Evolutionary conservation across 129 eudicot species (phyloP).

Genomic region (Centella asiatica): DNA sequence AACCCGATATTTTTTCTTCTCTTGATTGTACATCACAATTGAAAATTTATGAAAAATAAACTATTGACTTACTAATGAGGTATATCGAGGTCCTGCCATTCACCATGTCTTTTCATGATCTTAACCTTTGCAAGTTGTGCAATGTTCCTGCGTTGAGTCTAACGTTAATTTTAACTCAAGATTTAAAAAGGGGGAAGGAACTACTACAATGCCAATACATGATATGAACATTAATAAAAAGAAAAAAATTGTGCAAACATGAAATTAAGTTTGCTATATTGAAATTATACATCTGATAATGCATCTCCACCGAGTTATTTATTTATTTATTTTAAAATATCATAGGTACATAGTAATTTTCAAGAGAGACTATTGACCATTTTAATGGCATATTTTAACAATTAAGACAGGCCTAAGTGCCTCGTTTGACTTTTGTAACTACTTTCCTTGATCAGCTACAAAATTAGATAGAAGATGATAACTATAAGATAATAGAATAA

Average conservation of each 20-base stretch:
- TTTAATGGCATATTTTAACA: no score
- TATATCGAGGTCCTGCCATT: constrained; percentile 66
- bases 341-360: no score
- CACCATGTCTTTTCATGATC: constrained; percentile 64
- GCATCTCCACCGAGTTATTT: neutral
- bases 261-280: neutral
- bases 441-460: neutral
- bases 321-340: no score
- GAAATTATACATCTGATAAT: neutral
- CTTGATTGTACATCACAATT: no score
- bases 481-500: neutral
- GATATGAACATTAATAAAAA: neutral
- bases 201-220: neutral
- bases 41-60: neutral
- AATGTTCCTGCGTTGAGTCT: constrained; percentile 46
- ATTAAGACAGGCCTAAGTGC: neutral
- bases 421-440: neutral
- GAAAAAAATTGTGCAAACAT: neutral
- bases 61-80: constrained; percentile 47
- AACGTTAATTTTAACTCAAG: neutral
- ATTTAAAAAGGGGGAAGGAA: neutral
- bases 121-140: constrained; percentile 64
- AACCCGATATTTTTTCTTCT: neutral
- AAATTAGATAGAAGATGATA: neutral
- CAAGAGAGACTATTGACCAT: no score